phyloP scores from a whole-genome alignment of 768 basidiomycete genomes.

The Trametes gibbosa region DNA sequence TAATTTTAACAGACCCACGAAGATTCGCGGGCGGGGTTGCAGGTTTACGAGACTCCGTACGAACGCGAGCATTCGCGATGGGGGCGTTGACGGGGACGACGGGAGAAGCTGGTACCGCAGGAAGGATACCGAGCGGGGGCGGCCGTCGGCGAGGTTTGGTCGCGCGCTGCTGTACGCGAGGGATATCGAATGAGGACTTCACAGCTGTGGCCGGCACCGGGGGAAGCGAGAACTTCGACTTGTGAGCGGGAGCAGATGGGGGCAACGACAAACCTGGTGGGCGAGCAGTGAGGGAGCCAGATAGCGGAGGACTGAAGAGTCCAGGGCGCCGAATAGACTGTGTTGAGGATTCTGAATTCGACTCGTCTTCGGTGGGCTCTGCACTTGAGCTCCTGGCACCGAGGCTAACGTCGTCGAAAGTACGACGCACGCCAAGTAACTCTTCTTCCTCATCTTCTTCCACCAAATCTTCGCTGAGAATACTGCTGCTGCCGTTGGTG shows the following conservation, averaged over 20 bases:
- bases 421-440: slow-evolving; percentile 64
- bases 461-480: slow-evolving; percentile 75
- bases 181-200: slow-evolving; percentile 48
- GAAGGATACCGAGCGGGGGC: slow-evolving; percentile 56
- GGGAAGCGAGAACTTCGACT: slow-evolving; percentile 53
- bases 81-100: slow-evolving; percentile 47
- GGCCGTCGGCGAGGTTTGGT: slow-evolving; percentile 60
- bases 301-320: slow-evolving; percentile 25
- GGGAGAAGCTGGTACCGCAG: slow-evolving; percentile 74
- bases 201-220: slow-evolving; percentile 53
- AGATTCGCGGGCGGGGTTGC: slow-evolving; percentile 57
- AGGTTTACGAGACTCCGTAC: slow-evolving; percentile 54
- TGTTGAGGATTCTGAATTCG: slow-evolving; percentile 21
- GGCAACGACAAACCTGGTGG: slow-evolving; percentile 19
- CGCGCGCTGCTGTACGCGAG: slow-evolving; percentile 27
- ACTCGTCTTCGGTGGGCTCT: slow-evolving; percentile 34
- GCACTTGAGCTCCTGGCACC: slow-evolving; percentile 30
- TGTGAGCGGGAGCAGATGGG: slow-evolving; percentile 37
- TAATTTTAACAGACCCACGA: slow-evolving; percentile 26
- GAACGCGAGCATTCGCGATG: slow-evolving; percentile 42
- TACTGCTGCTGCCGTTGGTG: slow-evolving; percentile 57
- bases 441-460: slow-evolving; percentile 81
- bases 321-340: slow-evolving; percentile 28
- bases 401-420: slow-evolving; percentile 45
- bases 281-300: slow-evolving; percentile 28